A percentile compares a stretch with the other conserved stretches of the same genome.
phyloP scores from a whole-genome alignment of 2,329 filamentous ascomycete species.

The Calonectria ilicicola region DNA sequence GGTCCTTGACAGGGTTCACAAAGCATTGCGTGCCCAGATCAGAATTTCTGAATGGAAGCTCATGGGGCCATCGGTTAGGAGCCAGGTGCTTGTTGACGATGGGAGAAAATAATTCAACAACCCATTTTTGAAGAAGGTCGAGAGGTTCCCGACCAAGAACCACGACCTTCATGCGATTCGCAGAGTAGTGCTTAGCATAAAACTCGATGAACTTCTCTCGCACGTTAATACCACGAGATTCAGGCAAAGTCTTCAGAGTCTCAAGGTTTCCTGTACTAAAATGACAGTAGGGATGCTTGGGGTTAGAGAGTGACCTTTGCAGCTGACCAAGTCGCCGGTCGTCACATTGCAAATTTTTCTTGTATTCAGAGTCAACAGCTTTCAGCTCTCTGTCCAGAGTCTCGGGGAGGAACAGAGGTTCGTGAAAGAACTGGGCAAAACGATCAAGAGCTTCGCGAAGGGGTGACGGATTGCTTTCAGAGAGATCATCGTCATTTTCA shows the following conservation, averaged over 20 bases:
- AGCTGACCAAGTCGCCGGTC: slow-evolving; percentile 89
- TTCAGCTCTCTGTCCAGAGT: slow-evolving; percentile 88
- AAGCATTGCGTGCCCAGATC: slow-evolving; percentile 78
- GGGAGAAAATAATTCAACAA: slow-evolving; percentile 82
- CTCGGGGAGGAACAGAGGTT: slow-evolving; percentile 85
- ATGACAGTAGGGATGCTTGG: slow-evolving; percentile 88
- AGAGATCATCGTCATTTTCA: slow-evolving; percentile 68
- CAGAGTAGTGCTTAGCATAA: slow-evolving; percentile 89
- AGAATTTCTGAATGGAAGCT: slow-evolving; percentile 61
- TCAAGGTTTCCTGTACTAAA: slow-evolving; percentile 93
- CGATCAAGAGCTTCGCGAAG: slow-evolving; percentile 87
- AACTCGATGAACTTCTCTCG: slow-evolving; percentile 94
- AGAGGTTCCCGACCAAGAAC: slow-evolving; percentile 85
- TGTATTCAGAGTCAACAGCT: slow-evolving; percentile 95
- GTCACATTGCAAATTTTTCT: slow-evolving; percentile 96
- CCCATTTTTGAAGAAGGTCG: slow-evolving; percentile 87
- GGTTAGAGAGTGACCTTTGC: slow-evolving; percentile 87
- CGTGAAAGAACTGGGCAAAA: slow-evolving; percentile 94
- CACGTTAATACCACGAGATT: slow-evolving; percentile 84
- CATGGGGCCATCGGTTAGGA: slow-evolving; percentile 66
- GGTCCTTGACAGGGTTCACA: slow-evolving; percentile 92
- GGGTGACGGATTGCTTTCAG: slow-evolving; percentile 68
- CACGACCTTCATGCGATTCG: slow-evolving; percentile 93
- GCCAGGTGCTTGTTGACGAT: slow-evolving; percentile 86
- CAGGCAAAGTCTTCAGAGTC: slow-evolving; percentile 84